Evolutionary conservation across 768 basidiomycete genomes (phyloP).

Genomic region (Bullera alba): DNA sequence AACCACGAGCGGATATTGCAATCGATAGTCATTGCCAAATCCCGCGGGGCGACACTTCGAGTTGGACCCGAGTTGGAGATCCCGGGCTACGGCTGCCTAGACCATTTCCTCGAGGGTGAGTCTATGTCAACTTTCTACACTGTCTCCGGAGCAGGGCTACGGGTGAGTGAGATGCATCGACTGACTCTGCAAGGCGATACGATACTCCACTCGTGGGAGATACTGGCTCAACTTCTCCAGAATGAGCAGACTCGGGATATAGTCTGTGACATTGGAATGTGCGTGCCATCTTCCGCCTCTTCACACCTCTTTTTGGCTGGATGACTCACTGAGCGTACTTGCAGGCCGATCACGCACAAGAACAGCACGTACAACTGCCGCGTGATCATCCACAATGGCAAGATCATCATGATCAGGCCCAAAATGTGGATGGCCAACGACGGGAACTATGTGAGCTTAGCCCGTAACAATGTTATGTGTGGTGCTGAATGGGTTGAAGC

Average conservation of each 20-base stretch:
- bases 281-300: slow-evolving; percentile 37
- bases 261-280: slow-evolving; percentile 96
- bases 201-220: slow-evolving; percentile 93
- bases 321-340: slow-evolving; percentile 2
- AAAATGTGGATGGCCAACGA: slow-evolving; percentile 99
- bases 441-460: slow-evolving; percentile 88
- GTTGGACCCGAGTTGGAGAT: slow-evolving; percentile 98
- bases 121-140: too few relatives aligned
- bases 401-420: slow-evolving; percentile 89
- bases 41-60: slow-evolving; percentile 75
- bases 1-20: slow-evolving; percentile 84
- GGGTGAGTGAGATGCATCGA: neutral
- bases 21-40: slow-evolving; percentile 82
- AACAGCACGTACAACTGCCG: slow-evolving; percentile 98
- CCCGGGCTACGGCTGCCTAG: slow-evolving; percentile 95
- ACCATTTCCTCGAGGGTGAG: slow-evolving; percentile 92
- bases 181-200: slow-evolving; percentile 67
- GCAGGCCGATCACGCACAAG: slow-evolving; percentile 93
- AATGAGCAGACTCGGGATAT: slow-evolving; percentile 75
- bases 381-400: slow-evolving; percentile 72
- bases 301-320: neutral
- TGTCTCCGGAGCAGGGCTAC: neutral
- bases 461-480: slow-evolving; percentile 47
- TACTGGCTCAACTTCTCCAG: slow-evolving; percentile 79
- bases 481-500: slow-evolving; percentile 13